phyloP scores from a whole-genome alignment of 495 filamentous ascomycete genomes.

The Penicillium fimorum region DNA sequence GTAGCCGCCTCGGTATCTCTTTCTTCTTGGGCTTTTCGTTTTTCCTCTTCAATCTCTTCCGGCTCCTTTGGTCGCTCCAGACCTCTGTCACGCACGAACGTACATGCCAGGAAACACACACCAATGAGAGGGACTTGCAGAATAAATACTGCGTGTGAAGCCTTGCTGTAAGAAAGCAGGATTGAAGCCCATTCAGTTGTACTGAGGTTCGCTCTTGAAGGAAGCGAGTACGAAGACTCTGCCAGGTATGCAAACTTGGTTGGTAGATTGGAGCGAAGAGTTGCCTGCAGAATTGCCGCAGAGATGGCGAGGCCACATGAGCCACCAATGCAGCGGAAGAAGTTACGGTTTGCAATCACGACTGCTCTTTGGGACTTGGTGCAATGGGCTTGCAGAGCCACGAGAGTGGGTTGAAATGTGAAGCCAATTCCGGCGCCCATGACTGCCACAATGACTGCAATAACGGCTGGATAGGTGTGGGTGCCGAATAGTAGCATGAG shows the following conservation, averaged over 20 bases:
- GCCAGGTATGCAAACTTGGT: constrained; percentile 39
- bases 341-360: constrained; percentile 61
- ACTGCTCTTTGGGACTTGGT: constrained; percentile 58
- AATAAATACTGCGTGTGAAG: constrained; percentile 53
- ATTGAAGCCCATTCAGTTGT: constrained; percentile 42
- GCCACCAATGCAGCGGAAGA: constrained; percentile 60
- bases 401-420: constrained; percentile 59
- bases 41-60: constrained; percentile 35
- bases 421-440: constrained; percentile 57
- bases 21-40: constrained; percentile 23
- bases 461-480: constrained; percentile 46
- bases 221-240: constrained; percentile 44
- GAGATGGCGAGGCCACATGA: constrained; percentile 60
- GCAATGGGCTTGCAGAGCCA: constrained; percentile 63
- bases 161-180: constrained; percentile 49
- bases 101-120: constrained; percentile 49
- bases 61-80: constrained; percentile 51
- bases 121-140: constrained; percentile 56
- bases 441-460: constrained; percentile 52
- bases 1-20: constrained; percentile 21
- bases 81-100: constrained; percentile 54
- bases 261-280: constrained; percentile 47
- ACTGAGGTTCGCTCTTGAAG: constrained; percentile 30
- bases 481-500: constrained; percentile 51
- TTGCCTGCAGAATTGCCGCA: constrained; percentile 54